Conservation (phyloP, 225 moss, liverwort and hornwort genomes). For the Sphagnum contortum region DNA sequence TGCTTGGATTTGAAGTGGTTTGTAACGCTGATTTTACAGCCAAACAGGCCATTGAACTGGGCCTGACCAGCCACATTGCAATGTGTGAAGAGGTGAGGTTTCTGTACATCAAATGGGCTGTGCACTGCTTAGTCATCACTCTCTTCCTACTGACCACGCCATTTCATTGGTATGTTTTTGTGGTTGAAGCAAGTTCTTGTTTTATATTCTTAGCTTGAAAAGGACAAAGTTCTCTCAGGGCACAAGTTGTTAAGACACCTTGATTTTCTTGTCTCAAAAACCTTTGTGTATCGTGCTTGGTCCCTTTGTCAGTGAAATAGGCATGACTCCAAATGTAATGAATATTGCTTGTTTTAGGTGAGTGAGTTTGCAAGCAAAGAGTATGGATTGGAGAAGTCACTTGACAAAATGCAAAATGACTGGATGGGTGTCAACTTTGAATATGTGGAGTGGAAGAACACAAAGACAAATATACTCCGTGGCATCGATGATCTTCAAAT, state of each 20-base stretch:
- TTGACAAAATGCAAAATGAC: constrained; percentile 70
- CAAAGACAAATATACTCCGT: constrained; percentile 49
- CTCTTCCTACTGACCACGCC: background rate
- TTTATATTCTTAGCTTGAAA: no score
- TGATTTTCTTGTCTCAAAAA: no score
- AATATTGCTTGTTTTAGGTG: constrained; percentile 15
- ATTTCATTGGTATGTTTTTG: no score
- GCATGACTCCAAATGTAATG: no score
- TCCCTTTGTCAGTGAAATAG: no score
- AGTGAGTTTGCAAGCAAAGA: constrained; percentile 77
- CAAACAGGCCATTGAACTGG: constrained; percentile 22
- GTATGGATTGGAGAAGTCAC: constrained; percentile 40
- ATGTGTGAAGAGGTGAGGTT: constrained; percentile 44
- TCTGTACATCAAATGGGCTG: background rate
- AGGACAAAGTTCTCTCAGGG: no score
- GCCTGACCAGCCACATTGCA: constrained; percentile 26
- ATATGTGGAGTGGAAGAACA: constrained; percentile 43
- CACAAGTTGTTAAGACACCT: no score
- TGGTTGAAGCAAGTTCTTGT: no score
- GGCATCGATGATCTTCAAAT: constrained; percentile 65
- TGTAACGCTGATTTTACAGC: constrained; percentile 33
- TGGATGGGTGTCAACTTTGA: constrained; percentile 64
- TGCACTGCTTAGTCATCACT: background rate
- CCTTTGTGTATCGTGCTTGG: no score
- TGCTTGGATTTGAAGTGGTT: constrained; percentile 43